Base-by-base conservation (phyloP, 1,139 yeast species). In the Sugiyamaella paludigena region DNA sequence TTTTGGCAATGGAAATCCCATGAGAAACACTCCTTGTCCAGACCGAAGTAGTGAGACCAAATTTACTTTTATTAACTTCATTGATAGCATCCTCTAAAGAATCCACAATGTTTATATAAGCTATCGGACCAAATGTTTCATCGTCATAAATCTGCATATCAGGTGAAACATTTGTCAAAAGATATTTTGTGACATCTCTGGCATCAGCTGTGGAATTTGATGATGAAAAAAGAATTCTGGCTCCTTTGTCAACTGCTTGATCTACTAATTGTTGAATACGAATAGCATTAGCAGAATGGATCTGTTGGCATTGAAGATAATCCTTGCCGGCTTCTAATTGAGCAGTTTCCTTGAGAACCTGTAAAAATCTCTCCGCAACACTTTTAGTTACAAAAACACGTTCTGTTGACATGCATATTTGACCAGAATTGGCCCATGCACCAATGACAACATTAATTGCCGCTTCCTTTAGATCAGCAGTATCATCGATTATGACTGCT, bases 361-460 rank as follows among this genome's bases (percentile, higher is more conserved):
- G 59, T 46, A 81, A 54, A 65, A 84, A 84, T 60, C 79, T 71
- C 47, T 84, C 88, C 59, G 81, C 80, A 15, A 84, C 70, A 1
- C 74, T 68, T 48, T 77, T 78, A 54, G 83, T 86, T 36, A 86
- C 83, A 56, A 81, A 82, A 29, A 87, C 73, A 59, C 95, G 74
- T 48, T 88, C 86, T 42, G 89, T 87, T 52, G 91, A 85, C 48
- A 88, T 87, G 72, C 96, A 87, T 47, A 88, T 84, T 68, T 87
- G 95, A 34, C 96, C 96, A 64, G 81, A 79, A 68, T 87, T 86
- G 60, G 91, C 91, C 63, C 80, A 68, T 11, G 91, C 84, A 29
- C 89, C 84, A 83, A 89, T 80, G 62, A 85, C 78, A 31, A 79
- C 83, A 44, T 88, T 87, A 63, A 82, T 82, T 1, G 65, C 68